These are phyloP conservation scores for Macrocystidia cucumis DNA, from an alignment of 1,284 basidiomycete genomes.

Conservation along the genomic window DNA sequence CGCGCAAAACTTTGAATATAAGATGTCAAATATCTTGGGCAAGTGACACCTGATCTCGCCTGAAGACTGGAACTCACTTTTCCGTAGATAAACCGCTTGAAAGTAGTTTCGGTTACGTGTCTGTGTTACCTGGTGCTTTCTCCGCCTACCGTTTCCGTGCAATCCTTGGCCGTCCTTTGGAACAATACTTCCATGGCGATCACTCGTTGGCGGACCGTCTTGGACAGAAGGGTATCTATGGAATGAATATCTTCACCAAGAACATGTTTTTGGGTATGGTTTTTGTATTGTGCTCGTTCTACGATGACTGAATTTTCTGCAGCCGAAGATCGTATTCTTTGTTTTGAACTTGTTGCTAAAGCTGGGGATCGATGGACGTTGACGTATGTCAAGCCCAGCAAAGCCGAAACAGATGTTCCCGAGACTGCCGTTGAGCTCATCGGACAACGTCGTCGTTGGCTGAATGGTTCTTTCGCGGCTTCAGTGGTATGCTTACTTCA, in stretches of 20 bases:
- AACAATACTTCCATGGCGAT: conserved; percentile 99
- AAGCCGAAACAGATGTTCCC: conserved; percentile 93
- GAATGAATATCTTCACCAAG: conserved; percentile 97
- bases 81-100: conserved; percentile 83
- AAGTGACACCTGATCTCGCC: conserved; percentile 12
- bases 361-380: conserved; percentile 82
- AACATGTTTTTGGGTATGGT: conserved; percentile 79
- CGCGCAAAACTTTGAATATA: conserved; percentile 98
- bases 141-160: conserved; percentile 91
- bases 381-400: conserved; percentile 92
- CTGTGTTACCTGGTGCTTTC: conserved; percentile 94
- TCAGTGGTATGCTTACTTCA: conserved; percentile 61
- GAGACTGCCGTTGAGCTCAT: conserved; percentile 89
- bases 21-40: conserved; percentile 94
- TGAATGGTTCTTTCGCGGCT: conserved; percentile 96
- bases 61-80: conserved; percentile 3
- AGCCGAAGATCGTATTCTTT: conserved; percentile 93
- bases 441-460: conserved; percentile 91
- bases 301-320: conserved; percentile 3
- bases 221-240: conserved; percentile 90
- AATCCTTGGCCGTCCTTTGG: conserved; percentile 86
- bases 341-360: conserved; percentile 96
- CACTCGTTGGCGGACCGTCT: conserved; percentile 90
- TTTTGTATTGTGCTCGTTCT: not conserved
- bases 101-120: conserved; percentile 93